These are phyloP conservation scores for Cutaneotrichosporon spelunceum DNA, from an alignment of 1,284 basidiomycete genomes.

Conservation along the genomic window DNA sequence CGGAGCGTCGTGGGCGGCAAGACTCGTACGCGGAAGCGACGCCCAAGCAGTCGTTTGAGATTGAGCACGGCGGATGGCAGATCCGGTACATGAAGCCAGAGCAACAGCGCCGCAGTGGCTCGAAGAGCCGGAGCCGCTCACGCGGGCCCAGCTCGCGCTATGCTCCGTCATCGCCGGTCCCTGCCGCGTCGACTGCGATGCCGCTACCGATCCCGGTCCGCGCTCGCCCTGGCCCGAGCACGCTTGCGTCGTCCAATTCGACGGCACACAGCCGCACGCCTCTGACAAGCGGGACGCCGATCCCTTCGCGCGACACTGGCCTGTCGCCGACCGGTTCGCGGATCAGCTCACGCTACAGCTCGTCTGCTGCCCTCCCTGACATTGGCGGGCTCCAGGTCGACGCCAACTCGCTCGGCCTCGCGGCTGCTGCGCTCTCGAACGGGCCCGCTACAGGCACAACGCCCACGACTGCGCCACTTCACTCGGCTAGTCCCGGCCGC, in stretches of 20 bases:
- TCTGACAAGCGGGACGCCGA: constrained; percentile 9
- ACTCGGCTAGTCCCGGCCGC: not conserved
- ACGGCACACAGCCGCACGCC: constrained; percentile 22
- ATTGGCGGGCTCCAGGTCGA: constrained; percentile 25
- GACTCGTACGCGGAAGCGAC: constrained; percentile 27
- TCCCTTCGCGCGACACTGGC: constrained; percentile 4
- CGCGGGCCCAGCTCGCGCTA: constrained; percentile 10
- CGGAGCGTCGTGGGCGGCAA: constrained; percentile 12
- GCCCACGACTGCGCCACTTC: constrained; percentile 9
- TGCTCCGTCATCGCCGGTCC: constrained; percentile 3
- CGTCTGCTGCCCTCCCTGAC: constrained; percentile 24
- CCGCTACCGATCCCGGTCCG: constrained; percentile 23
- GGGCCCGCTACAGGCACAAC: constrained; percentile 14
- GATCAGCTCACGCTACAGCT: not conserved
- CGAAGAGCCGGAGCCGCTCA: constrained; percentile 14
- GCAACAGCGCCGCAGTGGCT: not conserved
- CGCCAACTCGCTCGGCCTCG: not conserved
- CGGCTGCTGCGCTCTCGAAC: constrained; percentile 3
- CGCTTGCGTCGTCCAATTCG: constrained; percentile 15
- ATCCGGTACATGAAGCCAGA: constrained; percentile 29
- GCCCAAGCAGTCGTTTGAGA: constrained; percentile 41
- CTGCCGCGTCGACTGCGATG: constrained; percentile 1
- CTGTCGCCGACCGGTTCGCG: not conserved
- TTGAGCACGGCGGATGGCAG: constrained; percentile 38
- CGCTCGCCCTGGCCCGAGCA: constrained; percentile 9